Evolutionary conservation across 768 basidiomycete genomes (phyloP).

Genomic region (Paxillus rubicundulus): DNA sequence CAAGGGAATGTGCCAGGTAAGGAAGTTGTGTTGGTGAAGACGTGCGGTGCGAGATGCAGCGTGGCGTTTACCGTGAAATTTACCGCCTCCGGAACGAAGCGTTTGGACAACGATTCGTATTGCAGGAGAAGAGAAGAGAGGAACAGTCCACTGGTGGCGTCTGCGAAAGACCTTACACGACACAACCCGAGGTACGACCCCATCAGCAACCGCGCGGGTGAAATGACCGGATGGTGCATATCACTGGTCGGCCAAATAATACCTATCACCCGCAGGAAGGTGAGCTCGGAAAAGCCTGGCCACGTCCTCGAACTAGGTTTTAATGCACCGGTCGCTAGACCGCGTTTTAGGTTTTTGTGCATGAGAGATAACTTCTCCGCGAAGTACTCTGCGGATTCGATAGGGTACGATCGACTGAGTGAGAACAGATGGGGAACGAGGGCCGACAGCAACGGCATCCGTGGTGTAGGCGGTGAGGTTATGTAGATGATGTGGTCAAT

Average conservation of each 20-base stretch:
- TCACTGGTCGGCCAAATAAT: conserved; percentile 93
- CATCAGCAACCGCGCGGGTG: conserved; percentile 84
- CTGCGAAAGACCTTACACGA: conserved; percentile 69
- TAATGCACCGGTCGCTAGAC: conserved; percentile 67
- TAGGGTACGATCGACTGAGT: conserved; percentile 78
- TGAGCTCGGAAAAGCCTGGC: conserved; percentile 82
- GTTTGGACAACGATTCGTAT: conserved; percentile 82
- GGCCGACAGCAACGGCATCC: conserved; percentile 55
- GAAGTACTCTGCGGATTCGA: conserved; percentile 74
- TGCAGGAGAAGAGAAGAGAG: conserved; percentile 81
- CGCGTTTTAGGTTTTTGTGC: conserved; percentile 90
- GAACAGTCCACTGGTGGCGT: conserved; percentile 86
- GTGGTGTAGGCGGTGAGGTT: conserved; percentile 60
- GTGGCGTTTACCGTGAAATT: conserved; percentile 76
- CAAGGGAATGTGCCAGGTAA: conserved; percentile 71
- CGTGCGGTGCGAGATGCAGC: conserved; percentile 70
- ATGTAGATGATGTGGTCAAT: conserved; percentile 86
- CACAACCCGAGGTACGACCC: conserved; percentile 87
- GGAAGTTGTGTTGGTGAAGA: conserved; percentile 40
- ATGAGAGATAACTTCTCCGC: conserved; percentile 81
- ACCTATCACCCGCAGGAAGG: conserved; percentile 77
- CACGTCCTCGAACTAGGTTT: conserved; percentile 72
- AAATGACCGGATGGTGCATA: conserved; percentile 84
- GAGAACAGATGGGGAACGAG: conserved; percentile 78
- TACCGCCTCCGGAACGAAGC: conserved; percentile 84